A percentile compares a stretch with the other conserved stretches of the same genome.
Evolutionary conservation across 225 moss, liverwort and hornwort species (phyloP).

Genomic region (Neckera pumila): DNA sequence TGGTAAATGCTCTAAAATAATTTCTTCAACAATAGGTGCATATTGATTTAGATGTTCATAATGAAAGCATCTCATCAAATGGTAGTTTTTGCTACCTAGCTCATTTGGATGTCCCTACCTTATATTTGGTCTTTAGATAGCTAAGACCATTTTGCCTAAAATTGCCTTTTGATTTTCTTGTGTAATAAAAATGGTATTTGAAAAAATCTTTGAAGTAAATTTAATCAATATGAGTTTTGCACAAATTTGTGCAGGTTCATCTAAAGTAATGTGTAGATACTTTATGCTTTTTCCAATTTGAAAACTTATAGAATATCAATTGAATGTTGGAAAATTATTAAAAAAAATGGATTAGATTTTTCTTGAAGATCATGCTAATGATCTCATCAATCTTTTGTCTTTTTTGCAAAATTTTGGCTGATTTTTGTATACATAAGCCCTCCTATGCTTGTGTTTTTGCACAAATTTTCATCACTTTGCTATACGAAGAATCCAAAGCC

Average conservation of each 20-base stretch:
- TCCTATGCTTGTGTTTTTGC: fast-evolving
- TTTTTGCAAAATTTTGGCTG: background rate
- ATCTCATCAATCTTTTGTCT: too few species aligned
- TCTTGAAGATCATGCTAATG: too few species aligned
- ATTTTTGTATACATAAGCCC: fast-evolving
- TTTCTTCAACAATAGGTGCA: background rate
- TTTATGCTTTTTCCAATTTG: too few species aligned
- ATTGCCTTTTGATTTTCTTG: background rate
- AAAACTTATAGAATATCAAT: too few species aligned
- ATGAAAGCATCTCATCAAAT: background rate
- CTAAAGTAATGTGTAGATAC: too few species aligned
- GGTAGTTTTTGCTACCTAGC: background rate
- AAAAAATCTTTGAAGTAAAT: background rate
- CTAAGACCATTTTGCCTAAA: background rate
- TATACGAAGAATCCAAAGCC: background rate
- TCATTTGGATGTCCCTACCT: background rate
- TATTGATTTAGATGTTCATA: background rate
- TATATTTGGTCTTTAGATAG: background rate
- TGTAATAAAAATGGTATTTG: background rate
- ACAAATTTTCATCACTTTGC: background rate
- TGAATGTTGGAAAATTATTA: too few species aligned
- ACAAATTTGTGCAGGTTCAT: too few species aligned
- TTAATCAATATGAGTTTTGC: too few species aligned
- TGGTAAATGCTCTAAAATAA: background rate
- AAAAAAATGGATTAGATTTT: too few species aligned